Conservation (phyloP, 139 green algal genomes). For the Penium margaritaceum region DNA sequence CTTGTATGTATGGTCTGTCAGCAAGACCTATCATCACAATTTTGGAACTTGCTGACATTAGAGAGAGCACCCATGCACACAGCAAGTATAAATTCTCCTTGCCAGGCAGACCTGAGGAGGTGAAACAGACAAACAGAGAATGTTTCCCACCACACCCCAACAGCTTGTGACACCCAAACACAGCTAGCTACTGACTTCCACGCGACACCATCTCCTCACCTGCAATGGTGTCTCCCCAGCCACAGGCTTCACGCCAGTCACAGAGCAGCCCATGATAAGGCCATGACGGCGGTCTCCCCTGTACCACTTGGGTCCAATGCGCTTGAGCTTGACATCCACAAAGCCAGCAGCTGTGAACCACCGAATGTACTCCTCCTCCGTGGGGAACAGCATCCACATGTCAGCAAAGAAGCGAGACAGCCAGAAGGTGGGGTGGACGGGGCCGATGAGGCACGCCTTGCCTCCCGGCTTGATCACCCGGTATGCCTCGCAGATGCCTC, state of each 20-base stretch:
- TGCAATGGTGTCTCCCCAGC: slow-evolving; percentile 44
- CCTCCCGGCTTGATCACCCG: slow-evolving; percentile 83
- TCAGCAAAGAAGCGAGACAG: slow-evolving; percentile 79
- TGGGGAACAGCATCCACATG: slow-evolving; percentile 94
- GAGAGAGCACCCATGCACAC: no score
- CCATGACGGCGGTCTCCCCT: slow-evolving; percentile 81
- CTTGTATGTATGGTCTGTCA: no score
- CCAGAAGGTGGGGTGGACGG: slow-evolving; percentile 80
- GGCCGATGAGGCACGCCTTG: slow-evolving; percentile 83
- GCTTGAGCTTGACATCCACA: slow-evolving; percentile 76
- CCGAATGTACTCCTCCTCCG: slow-evolving; percentile 86
- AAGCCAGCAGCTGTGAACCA: slow-evolving; percentile 91
- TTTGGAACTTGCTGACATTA: no score
- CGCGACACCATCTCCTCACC: not conserved
- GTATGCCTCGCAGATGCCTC: slow-evolving; percentile 76
- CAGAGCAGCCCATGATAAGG: slow-evolving; percentile 94
- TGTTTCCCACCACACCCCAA: no score
- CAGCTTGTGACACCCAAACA: no score
- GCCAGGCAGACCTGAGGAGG: no score
- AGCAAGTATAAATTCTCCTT: no score
- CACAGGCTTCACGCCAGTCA: slow-evolving; percentile 77
- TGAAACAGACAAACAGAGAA: no score
- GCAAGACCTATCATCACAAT: no score
- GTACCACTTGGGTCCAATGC: slow-evolving; percentile 91
- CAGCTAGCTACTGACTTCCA: no score